Percentiles rank a stretch among this genome's conserved stretches.
phyloP scores from a whole-genome alignment of 2,329 filamentous ascomycete genomes.

The Elsinoe perseae region DNA sequence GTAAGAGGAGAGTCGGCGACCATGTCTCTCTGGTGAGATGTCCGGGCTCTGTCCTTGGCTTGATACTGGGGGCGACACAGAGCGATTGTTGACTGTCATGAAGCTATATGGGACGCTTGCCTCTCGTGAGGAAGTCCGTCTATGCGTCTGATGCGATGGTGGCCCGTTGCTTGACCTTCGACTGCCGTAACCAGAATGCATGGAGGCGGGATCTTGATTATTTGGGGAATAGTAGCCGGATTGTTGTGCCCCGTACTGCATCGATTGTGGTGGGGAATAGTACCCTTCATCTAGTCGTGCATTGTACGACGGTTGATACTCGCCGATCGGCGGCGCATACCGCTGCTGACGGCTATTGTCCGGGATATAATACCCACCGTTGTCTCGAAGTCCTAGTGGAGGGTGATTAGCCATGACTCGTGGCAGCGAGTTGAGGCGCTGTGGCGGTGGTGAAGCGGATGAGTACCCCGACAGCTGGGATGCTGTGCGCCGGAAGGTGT shows the following conservation, averaged over 20 bases:
- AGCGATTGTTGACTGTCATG: not conserved
- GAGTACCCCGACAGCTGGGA: not conserved
- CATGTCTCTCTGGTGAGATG: not conserved
- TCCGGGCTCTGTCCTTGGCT: not conserved
- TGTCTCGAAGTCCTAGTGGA: not conserved
- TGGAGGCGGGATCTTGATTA: not conserved
- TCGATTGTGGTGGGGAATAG: not conserved
- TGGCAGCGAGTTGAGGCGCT: not conserved
- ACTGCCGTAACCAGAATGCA: not conserved
- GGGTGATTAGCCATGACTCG: not conserved
- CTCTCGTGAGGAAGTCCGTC: not conserved
- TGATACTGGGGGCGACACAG: not conserved
- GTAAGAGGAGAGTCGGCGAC: not conserved
- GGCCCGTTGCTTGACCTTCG: not conserved
- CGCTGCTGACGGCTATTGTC: not conserved
- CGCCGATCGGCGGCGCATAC: not conserved
- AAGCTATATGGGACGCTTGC: not conserved
- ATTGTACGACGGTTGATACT: not conserved
- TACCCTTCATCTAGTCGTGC: not conserved
- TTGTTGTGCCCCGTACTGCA: not conserved
- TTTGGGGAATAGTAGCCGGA: not conserved
- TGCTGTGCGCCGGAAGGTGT: not conserved
- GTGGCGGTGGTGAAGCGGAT: not conserved
- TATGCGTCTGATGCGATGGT: not conserved
- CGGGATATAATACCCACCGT: slow-evolving; percentile 14